Evolutionary conservation across 371 early-diverging fungal species (phyloP), one percentile per base, ranked within the genome.

Genomic region (Mortierella sp.): DNA sequence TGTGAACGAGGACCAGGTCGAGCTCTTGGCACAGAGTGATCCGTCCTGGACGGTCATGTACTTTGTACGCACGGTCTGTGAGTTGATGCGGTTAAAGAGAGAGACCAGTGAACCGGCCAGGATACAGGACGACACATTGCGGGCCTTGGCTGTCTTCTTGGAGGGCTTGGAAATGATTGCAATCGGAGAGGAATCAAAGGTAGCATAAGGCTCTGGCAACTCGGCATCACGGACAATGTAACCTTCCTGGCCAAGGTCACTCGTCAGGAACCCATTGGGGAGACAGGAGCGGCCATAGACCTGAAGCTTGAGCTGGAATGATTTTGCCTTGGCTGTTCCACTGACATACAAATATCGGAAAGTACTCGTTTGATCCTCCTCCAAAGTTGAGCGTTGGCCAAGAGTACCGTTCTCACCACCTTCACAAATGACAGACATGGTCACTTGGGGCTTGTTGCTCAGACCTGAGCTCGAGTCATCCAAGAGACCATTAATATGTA

Each of bases 141-240:
- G 87, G 15, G 92, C 89, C 70, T 92, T 92, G 57, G 90, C 89
- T 0, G 90, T 91, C 84, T 94, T 94, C 70, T 93, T 94, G 52
- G 90, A 90, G 6, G 95, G 95, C 80, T 95, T 95, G 52, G 94
- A 94, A 47, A 95, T 92, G 76, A 95, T 90, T 1, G 88, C 81
- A 44, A 94, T 89, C 4, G 93, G 90, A 30, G 84, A 82, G 5
- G 94, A 93, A 51, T 87, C 77, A 55, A 92, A 90, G 25, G 83
- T 83, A 14, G 89, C 90, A 64, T 65, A 68, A 37, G 81, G 80
- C 53, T 81, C 82, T 29, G 85, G 74, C 92, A 46, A 5, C 21
- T 46, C 47, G 5, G 44, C 14, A 46, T 37, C 48, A 23, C 25
- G 12, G n/a, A 26, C 21, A 18, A 46, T 19, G 1, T 62, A 28